Base-by-base conservation (phyloP, 1,139 yeast genomes). In the Suhomyces anneliseae region DNA sequence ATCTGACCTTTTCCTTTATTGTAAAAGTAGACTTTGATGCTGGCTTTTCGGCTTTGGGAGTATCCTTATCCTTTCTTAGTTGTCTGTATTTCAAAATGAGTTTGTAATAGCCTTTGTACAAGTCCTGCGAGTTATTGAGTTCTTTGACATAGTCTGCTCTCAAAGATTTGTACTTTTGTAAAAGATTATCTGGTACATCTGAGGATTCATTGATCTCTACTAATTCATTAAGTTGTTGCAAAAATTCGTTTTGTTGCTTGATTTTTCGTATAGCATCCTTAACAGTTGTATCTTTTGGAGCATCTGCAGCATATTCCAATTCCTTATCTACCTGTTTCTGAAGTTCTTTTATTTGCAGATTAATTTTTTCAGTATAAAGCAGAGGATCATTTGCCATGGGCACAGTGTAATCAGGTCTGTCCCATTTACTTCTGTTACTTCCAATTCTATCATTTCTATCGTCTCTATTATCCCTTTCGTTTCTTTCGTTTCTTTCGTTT, bases 21-120 rank as follows among this genome's bases (percentile, higher is more conserved):
- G 56, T 44, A 26, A 51, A 49, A 9, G 44, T 38, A n/a, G 43
- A 29, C 33, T 42, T 50, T n/a, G 29, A 7, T 29, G 15, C 29
- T n/a, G 42, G 37, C 7, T 29, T 29, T 11, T 8, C 12, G 11
- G 10, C 27, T 12, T 4, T 36, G 8, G 32, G 31, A 6, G 26
- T 29, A 7, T 9, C 31, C 26, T 35, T 45, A n/a, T 57, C 54
- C 39, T 52, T 52, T 47, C 72, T 74, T 49, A 76, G 57, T 12
- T 64, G 64, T 37, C 70, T 65, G 55, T 78, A 78, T 54, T 74
- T 76, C 40, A 66, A 56, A 32, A 72, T 70, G 31, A 79, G 64
- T 45, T 65, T 62, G 51, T 73, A 69, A 54, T 75, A 79, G 12
- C 69, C 69, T 42, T 66, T 58, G 52, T 70, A 70, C 41, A 72